Conservation (phyloP, 2,329 filamentous ascomycete species). For the Cadophora luteo-olivacea region DNA sequence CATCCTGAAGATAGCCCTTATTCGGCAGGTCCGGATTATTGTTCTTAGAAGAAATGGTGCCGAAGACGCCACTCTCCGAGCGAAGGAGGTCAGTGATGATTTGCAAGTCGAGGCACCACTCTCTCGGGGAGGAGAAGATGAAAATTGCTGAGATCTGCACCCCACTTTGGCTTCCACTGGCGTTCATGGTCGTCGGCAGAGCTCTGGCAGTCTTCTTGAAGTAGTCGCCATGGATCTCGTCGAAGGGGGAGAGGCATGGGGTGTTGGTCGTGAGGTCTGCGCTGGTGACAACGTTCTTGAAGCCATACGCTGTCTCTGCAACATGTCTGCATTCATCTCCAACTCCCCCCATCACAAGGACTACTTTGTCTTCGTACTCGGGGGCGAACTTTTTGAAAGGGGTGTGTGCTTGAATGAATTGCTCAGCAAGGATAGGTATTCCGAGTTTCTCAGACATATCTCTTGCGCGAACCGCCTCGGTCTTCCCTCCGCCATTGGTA, state of each 20-base stretch:
- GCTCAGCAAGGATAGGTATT: constrained; percentile 41
- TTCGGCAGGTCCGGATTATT: constrained; percentile 17
- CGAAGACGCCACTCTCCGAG: constrained; percentile 67
- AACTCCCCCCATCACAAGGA: constrained; percentile 67
- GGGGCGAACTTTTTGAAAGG: constrained; percentile 72
- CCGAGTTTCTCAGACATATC: constrained; percentile 68
- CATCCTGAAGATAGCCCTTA: constrained; percentile 45
- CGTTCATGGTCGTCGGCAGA: constrained; percentile 8
- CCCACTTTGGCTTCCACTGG: constrained; percentile 39
- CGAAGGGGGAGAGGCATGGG: constrained; percentile 16
- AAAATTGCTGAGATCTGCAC: constrained; percentile 55
- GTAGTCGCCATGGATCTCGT: constrained; percentile 20
- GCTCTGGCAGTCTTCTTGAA: constrained; percentile 7
- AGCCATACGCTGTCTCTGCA: constrained; percentile 17
- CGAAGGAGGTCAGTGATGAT: constrained; percentile 74
- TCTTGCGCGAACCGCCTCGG: constrained; percentile 42
- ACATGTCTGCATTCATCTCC: constrained; percentile 72
- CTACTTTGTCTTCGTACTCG: constrained; percentile 68
- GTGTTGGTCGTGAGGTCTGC: constrained; percentile 13
- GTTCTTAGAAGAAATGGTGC: constrained; percentile 57
- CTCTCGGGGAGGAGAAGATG: constrained; percentile 55
- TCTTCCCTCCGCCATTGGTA: constrained; percentile 56
- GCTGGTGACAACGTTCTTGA: constrained; percentile 21
- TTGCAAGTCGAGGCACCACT: constrained; percentile 52
- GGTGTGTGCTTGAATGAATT: constrained; percentile 78